Conservation (phyloP, 306 rosid species). For the Quercus berberidifolia region DNA sequence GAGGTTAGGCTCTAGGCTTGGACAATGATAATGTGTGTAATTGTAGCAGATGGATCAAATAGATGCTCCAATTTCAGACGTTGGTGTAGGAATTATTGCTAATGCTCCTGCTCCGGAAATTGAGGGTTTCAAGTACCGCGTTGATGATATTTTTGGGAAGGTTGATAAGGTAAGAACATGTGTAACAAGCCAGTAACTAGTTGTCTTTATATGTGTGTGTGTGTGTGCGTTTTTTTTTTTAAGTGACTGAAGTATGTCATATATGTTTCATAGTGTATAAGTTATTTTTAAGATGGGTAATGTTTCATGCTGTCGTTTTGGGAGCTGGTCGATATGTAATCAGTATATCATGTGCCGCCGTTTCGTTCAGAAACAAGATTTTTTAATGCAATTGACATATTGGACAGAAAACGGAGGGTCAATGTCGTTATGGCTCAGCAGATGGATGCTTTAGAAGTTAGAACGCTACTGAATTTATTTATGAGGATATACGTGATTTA, state of each 20-base stretch:
- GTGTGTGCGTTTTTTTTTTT: neutral
- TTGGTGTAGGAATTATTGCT: constrained; percentile 12
- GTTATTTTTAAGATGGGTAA: neutral
- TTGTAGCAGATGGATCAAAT: constrained; percentile 37
- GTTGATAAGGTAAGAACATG: constrained; percentile 54
- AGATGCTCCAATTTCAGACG: constrained; percentile 31
- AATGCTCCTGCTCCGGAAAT: constrained; percentile 24
- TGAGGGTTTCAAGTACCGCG: constrained; percentile 46
- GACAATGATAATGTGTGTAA: neutral
- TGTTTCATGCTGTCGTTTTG: neutral
- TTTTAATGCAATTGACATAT: too few species aligned
- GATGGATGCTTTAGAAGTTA: too few species aligned
- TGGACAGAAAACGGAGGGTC: too few species aligned
- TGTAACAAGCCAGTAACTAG: neutral
- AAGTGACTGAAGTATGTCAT: neutral
- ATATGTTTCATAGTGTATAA: neutral
- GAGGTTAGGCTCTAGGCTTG: neutral
- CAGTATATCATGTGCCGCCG: neutral
- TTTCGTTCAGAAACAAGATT: neutral
- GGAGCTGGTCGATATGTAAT: neutral
- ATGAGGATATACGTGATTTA: too few species aligned
- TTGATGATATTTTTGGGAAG: constrained; percentile 42
- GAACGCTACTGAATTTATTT: too few species aligned
- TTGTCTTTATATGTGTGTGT: neutral
- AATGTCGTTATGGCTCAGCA: too few species aligned